These are phyloP conservation scores for Trichoderma asperellum DNA, from an alignment of 2,329 filamentous ascomycete species.

Conservation along the genomic window DNA sequence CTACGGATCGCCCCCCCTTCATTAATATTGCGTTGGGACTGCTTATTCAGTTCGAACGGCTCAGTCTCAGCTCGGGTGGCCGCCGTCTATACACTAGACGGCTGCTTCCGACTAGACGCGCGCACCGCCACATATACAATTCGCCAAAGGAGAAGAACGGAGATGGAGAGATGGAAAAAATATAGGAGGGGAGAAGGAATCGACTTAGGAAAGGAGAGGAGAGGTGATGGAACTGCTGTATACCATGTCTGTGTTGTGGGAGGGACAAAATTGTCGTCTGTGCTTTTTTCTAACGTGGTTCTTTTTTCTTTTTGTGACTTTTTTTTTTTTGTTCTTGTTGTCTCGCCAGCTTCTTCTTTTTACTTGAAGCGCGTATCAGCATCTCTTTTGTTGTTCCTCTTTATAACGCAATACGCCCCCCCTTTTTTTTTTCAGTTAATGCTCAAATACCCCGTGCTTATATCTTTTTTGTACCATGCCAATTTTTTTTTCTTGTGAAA, in stretches of 20 bases:
- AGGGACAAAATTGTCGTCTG: constrained; percentile 17
- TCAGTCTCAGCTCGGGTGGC: background rate
- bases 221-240: constrained; percentile 3
- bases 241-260: constrained; percentile 23
- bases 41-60: background rate
- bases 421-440: constrained; percentile 12
- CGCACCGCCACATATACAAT: background rate
- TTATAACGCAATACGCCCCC: constrained; percentile 16
- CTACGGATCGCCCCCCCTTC: constrained; percentile 10
- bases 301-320: background rate
- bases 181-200: constrained; percentile 4
- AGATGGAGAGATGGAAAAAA: background rate
- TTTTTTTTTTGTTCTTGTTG: background rate
- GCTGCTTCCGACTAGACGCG: background rate
- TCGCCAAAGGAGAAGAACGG: background rate
- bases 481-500: background rate
- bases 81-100: background rate
- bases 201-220: background rate
- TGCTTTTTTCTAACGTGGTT: constrained; percentile 21
- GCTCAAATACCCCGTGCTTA: constrained; percentile 24
- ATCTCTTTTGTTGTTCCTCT: constrained; percentile 19
- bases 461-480: background rate
- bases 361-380: constrained; percentile 17
- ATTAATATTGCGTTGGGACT: constrained; percentile 11
- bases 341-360: constrained; percentile 17